Percentiles rank a stretch among this genome's conserved stretches.
Evolutionary conservation across 345 rosid species (phyloP).

Genomic region (Ailanthus altissimus): DNA sequence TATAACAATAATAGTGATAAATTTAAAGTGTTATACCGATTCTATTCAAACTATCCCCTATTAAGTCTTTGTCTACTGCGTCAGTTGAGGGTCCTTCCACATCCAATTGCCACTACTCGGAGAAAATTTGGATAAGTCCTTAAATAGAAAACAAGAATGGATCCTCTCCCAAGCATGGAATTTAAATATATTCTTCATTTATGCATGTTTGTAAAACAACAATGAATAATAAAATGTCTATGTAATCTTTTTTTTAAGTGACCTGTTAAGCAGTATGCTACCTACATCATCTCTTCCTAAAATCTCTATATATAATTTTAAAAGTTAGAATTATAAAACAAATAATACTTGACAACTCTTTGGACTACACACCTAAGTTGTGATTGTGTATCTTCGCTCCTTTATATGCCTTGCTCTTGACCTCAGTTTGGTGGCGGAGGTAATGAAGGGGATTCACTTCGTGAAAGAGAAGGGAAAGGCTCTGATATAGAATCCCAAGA

Average conservation of each 20-base stretch:
- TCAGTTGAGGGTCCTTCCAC: too few species aligned
- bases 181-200: too few species aligned
- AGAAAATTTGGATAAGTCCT: too few species aligned
- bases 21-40: too few species aligned
- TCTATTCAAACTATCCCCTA: too few species aligned
- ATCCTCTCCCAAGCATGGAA: too few species aligned
- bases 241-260: not conserved
- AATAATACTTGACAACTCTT: not conserved
- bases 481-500: constrained; percentile 55
- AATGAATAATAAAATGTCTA: not conserved
- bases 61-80: too few species aligned
- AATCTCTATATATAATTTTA: not conserved
- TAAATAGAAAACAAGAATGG: too few species aligned
- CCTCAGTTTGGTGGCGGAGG: constrained; percentile 9
- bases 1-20: too few species aligned
- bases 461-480: constrained; percentile 42
- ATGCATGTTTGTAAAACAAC: too few species aligned
- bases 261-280: not conserved
- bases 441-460: constrained; percentile 32
- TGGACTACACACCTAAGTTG: not conserved
- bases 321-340: not conserved
- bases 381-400: not conserved
- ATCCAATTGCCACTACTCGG: too few species aligned
- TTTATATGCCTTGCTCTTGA: too few species aligned
- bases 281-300: not conserved